Conservation (phyloP, 768 basidiomycete species). For the Hygrophorus russula region DNA sequence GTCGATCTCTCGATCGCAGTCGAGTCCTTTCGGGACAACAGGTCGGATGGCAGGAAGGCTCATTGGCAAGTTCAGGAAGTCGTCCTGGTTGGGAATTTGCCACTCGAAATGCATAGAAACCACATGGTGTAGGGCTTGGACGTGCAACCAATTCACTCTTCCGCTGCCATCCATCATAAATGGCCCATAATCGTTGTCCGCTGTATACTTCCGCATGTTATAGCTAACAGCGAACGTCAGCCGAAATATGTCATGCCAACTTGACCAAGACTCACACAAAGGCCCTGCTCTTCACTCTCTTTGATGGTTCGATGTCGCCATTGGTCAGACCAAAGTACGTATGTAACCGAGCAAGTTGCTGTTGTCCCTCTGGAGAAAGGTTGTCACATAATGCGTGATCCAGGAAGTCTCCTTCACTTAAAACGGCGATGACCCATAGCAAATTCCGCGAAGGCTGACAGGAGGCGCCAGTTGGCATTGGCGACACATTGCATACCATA, state of each 20-base stretch:
- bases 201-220: slow-evolving; percentile 43
- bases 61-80: slow-evolving; percentile 32
- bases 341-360: slow-evolving; percentile 42
- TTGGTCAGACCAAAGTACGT: slow-evolving; percentile 44
- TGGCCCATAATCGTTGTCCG: slow-evolving; percentile 45
- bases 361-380: slow-evolving; percentile 13
- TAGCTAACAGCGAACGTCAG: slow-evolving; percentile 20
- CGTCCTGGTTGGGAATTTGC: slow-evolving; percentile 18
- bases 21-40: slow-evolving; percentile 26
- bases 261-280: slow-evolving; percentile 22
- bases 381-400: slow-evolving; percentile 17
- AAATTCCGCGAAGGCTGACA: slow-evolving; percentile 33
- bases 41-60: slow-evolving; percentile 46
- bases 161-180: slow-evolving; percentile 31
- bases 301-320: slow-evolving; percentile 22
- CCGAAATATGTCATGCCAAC: too few species aligned
- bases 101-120: slow-evolving; percentile 44
- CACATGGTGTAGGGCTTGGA: slow-evolving; percentile 43
- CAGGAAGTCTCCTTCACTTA: slow-evolving; percentile 34
- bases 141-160: slow-evolving; percentile 50
- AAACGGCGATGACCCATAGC: slow-evolving; percentile 34
- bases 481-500: slow-evolving; percentile 31
- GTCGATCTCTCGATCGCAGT: slow-evolving; percentile 29
- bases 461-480: slow-evolving; percentile 16
- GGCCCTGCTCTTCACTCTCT: slow-evolving; percentile 32